Base-by-base conservation (phyloP, 495 filamentous ascomycete species). In the Schizothecium vesticola region DNA sequence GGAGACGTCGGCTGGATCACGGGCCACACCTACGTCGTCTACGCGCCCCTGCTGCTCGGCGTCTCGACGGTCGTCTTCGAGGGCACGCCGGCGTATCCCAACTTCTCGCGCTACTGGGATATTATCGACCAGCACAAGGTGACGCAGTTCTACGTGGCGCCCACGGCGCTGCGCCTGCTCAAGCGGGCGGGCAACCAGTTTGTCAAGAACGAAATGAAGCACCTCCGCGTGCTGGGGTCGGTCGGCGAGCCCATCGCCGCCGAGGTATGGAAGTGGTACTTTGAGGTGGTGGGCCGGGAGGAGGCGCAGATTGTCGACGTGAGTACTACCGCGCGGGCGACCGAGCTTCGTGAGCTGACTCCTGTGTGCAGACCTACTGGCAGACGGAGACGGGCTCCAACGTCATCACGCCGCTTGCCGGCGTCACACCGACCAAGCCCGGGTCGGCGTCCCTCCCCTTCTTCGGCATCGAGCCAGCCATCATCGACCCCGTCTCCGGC, bases 261-360 rank as follows among this genome's bases (percentile, higher is more conserved):
- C 22, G 95, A 99, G 79, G 92, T 99, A 51, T 99, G 95, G 95
- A 97, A 97, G 81, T 99, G 95, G 95, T 99, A 99, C 82, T 94
- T 92, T 75, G 92, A 98, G 80, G 86, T 91, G 71, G 94, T 99
- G 55, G 95, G 95, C 74, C 96, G 92, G 80, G 91, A 94, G 80
- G 90, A 94, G 76, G 91, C 93, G 56, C 95, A 98, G 76, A 84
- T 99, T 79, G 90, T 96, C 56, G 96, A 99, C 77, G 94, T 97
- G 85, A 85, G 92, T 87, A 69, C 60, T 31, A 36, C 66, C 65
- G 9, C 22, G 23, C 5, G 57, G 23, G 4, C 22, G 61, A 43
- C 25, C 0, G 5, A 22, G 0, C 33, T 61, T 24, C 64, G 8
- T 51, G 51, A 36, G 13, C 26, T 28, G 63, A 13, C 59, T 56